These are phyloP conservation scores for Solanum peruvianum DNA, from an alignment of 257 asterid species.

Conservation along the genomic window DNA sequence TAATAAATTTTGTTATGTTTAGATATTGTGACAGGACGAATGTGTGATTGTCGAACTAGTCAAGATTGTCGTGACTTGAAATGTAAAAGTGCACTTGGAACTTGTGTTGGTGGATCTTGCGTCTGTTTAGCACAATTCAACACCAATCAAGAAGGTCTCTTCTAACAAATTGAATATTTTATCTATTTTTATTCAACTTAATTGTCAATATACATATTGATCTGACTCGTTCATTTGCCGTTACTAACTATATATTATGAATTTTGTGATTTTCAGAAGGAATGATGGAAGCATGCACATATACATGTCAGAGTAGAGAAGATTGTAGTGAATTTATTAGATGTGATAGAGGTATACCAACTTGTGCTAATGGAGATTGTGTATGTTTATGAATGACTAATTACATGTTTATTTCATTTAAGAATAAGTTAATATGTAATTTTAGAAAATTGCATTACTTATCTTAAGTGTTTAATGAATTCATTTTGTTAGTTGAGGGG, in stretches of 20 bases:
- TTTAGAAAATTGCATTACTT: not conserved
- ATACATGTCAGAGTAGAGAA: not conserved
- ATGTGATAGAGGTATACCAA: not conserved
- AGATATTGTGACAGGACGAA: not conserved
- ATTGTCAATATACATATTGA: too few relatives aligned
- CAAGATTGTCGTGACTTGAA: not conserved
- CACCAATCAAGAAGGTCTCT: not conserved
- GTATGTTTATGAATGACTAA: not conserved
- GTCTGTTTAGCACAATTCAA: not conserved
- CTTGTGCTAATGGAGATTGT: not conserved
- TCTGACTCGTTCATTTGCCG: not conserved
- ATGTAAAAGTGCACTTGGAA: not conserved
- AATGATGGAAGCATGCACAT: not conserved
- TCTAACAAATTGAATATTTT: too few relatives aligned
- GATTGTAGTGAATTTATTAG: not conserved
- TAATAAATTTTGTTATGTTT: not conserved
- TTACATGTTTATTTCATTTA: not conserved
- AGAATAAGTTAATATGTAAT: not conserved
- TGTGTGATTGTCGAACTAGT: not conserved
- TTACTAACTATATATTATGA: not conserved
- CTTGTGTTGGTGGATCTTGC: not conserved
- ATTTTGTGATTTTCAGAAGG: not conserved
- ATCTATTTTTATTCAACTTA: not conserved
- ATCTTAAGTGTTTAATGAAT: not conserved
- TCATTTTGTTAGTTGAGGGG: not conserved